These are phyloP conservation scores for Botryotinia calthae DNA, from an alignment of 2,329 filamentous ascomycete species.

Conservation along the genomic window DNA sequence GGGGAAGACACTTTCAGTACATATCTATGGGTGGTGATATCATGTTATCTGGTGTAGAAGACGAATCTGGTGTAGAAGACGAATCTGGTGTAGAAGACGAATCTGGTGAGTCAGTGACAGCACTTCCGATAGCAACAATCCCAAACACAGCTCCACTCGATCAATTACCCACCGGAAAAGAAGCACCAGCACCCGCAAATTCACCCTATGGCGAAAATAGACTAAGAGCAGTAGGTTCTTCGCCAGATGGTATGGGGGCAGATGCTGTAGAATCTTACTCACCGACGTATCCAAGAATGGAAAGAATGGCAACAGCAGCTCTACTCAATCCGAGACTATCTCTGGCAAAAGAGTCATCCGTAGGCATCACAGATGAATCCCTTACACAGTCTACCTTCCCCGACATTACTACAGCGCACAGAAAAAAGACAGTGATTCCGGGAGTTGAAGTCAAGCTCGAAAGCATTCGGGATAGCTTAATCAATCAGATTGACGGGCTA, in stretches of 20 bases:
- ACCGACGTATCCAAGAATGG: not conserved
- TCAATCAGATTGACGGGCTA: not conserved
- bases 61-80: no score
- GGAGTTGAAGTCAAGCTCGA: not conserved
- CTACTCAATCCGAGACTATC: fast-evolving
- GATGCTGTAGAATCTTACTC: not conserved
- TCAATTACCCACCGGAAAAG: not conserved
- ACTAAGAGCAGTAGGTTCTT: not conserved
- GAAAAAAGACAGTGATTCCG: not conserved
- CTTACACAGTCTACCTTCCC: not conserved
- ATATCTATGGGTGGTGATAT: not conserved
- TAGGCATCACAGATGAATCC: not conserved
- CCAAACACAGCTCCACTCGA: not conserved
- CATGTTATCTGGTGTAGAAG: not conserved
- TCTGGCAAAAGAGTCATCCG: not conserved
- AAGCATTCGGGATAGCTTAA: not conserved
- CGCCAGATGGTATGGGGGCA: not conserved
- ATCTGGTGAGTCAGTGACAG: not conserved
- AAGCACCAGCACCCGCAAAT: not conserved
- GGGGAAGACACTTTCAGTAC: not conserved
- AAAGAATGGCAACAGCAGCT: not conserved
- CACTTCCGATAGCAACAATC: not conserved
- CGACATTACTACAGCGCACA: not conserved
- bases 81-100: not conserved
- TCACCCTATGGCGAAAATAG: not conserved